Percentiles rank a stretch among this genome's conserved stretches.
Conservation (phyloP, 1,284 basidiomycete genomes). For the Malassezia yamatoensis region DNA sequence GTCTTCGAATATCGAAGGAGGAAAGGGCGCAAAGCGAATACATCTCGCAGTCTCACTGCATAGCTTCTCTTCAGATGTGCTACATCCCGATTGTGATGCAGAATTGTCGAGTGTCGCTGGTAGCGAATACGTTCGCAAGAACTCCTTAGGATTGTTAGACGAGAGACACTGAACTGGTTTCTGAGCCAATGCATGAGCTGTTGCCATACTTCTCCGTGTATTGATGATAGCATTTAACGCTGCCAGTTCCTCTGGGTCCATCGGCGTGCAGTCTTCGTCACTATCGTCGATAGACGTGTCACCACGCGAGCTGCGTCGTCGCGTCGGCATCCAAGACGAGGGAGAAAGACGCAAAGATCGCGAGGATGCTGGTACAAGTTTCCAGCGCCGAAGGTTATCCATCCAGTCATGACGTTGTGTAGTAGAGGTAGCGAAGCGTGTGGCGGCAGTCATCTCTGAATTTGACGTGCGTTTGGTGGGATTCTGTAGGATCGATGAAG, state of each 20-base stretch:
- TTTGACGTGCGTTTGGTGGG: too few relatives aligned
- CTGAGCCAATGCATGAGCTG: conserved; percentile 33
- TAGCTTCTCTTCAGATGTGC: too few relatives aligned
- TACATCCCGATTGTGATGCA: neutral
- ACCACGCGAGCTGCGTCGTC: neutral
- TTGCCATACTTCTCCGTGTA: conserved; percentile 42
- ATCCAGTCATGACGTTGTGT: neutral
- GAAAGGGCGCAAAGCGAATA: conserved; percentile 31
- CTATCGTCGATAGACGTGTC: neutral
- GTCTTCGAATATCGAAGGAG: conserved; percentile 10
- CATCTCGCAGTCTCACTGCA: neutral
- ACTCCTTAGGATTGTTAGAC: neutral
- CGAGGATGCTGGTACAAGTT: neutral
- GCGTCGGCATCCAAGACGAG: neutral
- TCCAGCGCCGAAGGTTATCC: neutral
- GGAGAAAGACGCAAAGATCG: neutral
- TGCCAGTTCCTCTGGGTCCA: conserved; percentile 44
- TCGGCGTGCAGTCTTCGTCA: conserved; percentile 18
- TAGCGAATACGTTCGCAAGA: neutral
- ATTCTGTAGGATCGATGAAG: too few relatives aligned
- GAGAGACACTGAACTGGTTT: neutral
- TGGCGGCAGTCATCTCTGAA: too few relatives aligned
- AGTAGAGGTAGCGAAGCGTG: too few relatives aligned
- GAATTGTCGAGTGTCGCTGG: neutral
- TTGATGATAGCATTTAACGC: conserved; percentile 47